Conservation (phyloP, 2,329 filamentous ascomycete genomes). For the Diplodia corticola region DNA sequence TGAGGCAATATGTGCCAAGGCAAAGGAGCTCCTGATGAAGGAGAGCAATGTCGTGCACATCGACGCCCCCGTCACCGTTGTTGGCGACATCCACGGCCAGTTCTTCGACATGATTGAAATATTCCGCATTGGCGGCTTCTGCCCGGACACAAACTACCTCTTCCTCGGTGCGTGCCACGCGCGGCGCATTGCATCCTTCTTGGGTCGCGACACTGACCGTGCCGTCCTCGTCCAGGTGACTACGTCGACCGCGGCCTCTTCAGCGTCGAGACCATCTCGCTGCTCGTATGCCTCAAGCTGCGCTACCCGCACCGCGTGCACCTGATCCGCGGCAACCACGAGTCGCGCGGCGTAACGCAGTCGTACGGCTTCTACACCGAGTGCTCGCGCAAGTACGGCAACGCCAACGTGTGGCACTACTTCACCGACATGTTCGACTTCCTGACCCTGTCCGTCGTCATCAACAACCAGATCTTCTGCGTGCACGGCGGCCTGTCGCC, state of each 20-base stretch:
- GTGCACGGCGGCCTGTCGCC: constrained; percentile 77
- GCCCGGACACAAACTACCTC: constrained; percentile 96
- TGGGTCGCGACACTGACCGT: neutral
- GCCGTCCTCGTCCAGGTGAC: constrained; percentile 63
- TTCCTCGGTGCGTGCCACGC: constrained; percentile 70
- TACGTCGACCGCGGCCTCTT: constrained; percentile 99
- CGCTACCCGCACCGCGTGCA: constrained; percentile 95
- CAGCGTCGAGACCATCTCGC: constrained; percentile 96
- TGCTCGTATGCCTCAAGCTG: constrained; percentile 94
- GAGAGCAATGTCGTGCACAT: constrained; percentile 99
- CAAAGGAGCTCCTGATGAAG: constrained; percentile 98
- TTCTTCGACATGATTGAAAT: constrained; percentile 99
- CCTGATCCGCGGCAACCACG: constrained; percentile 95
- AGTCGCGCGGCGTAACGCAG: constrained; percentile 95
- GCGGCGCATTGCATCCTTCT: neutral
- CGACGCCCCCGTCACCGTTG: constrained; percentile 89
- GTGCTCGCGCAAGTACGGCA: constrained; percentile 96
- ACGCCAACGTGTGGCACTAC: constrained; percentile 98
- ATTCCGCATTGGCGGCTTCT: constrained; percentile 96
- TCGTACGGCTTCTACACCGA: constrained; percentile 99
- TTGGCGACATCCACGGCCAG: constrained; percentile 97
- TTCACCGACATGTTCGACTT: constrained; percentile 99
- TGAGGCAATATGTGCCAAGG: constrained; percentile 98
- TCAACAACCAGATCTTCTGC: constrained; percentile 98
- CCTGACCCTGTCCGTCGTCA: constrained; percentile 92